phyloP scores from a whole-genome alignment of 495 filamentous ascomycete species.

The Podospora pseudocomata region DNA sequence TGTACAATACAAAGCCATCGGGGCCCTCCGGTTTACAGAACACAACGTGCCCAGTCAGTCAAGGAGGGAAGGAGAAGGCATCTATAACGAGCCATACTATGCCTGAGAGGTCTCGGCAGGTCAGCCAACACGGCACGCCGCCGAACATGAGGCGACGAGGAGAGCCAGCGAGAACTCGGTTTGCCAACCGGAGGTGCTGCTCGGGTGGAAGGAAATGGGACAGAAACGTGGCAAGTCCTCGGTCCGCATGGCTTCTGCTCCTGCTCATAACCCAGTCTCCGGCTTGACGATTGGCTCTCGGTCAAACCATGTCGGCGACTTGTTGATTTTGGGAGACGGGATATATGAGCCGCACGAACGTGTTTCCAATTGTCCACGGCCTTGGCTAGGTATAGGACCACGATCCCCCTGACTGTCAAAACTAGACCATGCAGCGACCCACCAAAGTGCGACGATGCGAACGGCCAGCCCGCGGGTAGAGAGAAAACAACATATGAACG shows the following conservation, averaged over 20 bases:
- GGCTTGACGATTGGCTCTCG: constrained; percentile 14
- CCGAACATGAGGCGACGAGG: not conserved
- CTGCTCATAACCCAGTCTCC: constrained; percentile 17
- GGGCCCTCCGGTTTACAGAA: not conserved
- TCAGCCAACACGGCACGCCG: not conserved
- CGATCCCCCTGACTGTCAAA: not conserved
- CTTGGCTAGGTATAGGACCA: not conserved
- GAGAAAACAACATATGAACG: not conserved
- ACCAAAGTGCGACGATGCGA: not conserved
- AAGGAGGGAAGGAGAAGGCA: not conserved
- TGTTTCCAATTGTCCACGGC: not conserved
- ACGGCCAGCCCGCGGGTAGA: not conserved
- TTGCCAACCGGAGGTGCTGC: constrained; percentile 5
- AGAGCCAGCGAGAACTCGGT: not conserved
- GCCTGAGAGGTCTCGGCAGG: not conserved
- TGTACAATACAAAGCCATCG: constrained; percentile 25
- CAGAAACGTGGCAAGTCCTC: constrained; percentile 6
- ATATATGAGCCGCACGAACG: not conserved
- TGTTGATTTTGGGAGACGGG: not conserved
- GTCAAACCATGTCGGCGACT: not conserved
- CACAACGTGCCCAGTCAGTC: not conserved
- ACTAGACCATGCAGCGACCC: not conserved
- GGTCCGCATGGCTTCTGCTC: constrained; percentile 7
- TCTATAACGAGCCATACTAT: not conserved
- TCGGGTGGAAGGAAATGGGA: constrained; percentile 15